Conservation (phyloP, 2,329 filamentous ascomycete genomes). For the Didymella lethalis region DNA sequence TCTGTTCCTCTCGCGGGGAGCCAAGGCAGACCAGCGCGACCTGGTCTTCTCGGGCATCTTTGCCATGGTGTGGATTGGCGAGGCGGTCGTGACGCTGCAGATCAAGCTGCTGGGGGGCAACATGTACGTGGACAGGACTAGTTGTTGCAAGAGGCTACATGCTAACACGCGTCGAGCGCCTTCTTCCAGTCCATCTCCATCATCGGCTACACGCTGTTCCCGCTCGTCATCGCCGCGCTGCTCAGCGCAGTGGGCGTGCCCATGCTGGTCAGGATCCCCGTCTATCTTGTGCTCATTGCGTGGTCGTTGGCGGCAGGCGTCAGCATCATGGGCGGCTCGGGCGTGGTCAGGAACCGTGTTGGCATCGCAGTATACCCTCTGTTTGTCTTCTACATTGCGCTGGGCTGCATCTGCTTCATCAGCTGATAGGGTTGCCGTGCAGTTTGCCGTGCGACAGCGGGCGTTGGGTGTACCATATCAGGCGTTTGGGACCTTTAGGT, state of each 20-base stretch:
- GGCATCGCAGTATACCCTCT: slow-evolving; percentile 93
- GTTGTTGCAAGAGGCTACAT: not conserved
- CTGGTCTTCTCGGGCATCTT: slow-evolving; percentile 96
- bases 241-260: slow-evolving; percentile 84
- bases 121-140: slow-evolving; percentile 72
- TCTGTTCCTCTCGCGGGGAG: slow-evolving; percentile 84
- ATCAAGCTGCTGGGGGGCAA: slow-evolving; percentile 96
- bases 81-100: slow-evolving; percentile 96
- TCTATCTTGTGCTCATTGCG: slow-evolving; percentile 85
- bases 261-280: slow-evolving; percentile 83
- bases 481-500: slow-evolving; percentile 7
- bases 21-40: slow-evolving; percentile 80
- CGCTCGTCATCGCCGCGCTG: slow-evolving; percentile 89
- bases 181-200: slow-evolving; percentile 98
- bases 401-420: slow-evolving; percentile 97
- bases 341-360: slow-evolving; percentile 93
- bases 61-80: slow-evolving; percentile 94
- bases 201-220: slow-evolving; percentile 98
- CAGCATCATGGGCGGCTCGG: slow-evolving; percentile 93
- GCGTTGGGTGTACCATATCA: slow-evolving; percentile 18
- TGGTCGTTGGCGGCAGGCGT: slow-evolving; percentile 97
- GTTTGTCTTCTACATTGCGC: slow-evolving; percentile 90
- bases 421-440: slow-evolving; percentile 62
- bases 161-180: slow-evolving; percentile 68
- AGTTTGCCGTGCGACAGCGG: slow-evolving; percentile 15